These are phyloP conservation scores for Cryptosporidium canis DNA, from an alignment of 169 alveolate genomes.

Conservation along the genomic window DNA sequence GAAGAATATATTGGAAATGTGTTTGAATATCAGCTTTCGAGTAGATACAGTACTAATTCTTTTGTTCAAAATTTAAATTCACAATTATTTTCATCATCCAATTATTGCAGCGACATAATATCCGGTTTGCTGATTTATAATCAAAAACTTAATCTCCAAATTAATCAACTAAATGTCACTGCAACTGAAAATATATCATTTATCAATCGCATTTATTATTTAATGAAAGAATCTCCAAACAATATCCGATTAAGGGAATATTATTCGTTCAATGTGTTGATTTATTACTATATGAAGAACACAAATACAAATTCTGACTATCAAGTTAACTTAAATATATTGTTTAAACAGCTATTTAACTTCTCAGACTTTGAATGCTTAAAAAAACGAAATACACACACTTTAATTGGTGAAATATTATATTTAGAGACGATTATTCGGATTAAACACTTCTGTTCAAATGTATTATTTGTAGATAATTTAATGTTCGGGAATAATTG, in stretches of 20 bases:
- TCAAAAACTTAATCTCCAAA: not conserved
- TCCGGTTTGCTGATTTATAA: not conserved
- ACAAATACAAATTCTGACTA: not conserved
- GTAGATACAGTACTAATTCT: not conserved
- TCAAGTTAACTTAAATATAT: not conserved
- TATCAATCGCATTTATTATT: not conserved
- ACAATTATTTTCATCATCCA: slow-evolving; percentile 23
- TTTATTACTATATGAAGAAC: not conserved
- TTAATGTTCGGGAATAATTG: not conserved
- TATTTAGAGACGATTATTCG: slow-evolving; percentile 1
- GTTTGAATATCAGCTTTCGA: not conserved
- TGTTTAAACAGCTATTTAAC: not conserved
- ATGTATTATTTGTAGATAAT: not conserved
- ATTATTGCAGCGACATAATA: not conserved
- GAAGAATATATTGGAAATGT: not conserved
- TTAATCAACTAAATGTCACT: not conserved
- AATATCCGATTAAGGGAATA: slow-evolving; percentile 20
- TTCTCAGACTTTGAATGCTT: not conserved
- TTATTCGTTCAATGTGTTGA: not conserved
- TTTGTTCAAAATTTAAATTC: not conserved
- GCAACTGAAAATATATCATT: not conserved
- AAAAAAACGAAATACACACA: not conserved
- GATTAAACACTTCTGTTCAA: not conserved
- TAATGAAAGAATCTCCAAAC: not conserved
- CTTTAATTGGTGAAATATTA: not conserved